Evolutionary conservation across 2,329 filamentous ascomycete genomes (phyloP), one percentile per base, ranked within the genome.

Genomic region (Cryphonectria parasitica): DNA sequence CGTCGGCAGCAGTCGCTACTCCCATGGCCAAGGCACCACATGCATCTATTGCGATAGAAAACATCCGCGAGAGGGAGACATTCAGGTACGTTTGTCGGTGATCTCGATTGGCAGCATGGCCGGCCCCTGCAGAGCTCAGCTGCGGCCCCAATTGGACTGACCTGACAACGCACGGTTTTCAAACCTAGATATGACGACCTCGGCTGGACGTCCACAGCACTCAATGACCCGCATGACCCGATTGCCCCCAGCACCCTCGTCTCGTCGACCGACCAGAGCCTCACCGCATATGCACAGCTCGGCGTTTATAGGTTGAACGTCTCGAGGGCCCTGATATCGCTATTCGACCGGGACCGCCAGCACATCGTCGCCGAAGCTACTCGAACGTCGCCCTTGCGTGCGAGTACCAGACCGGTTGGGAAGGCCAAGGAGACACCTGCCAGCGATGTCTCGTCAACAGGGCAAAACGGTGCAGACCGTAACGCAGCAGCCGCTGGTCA

Each of bases 321-420:
- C 5, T 76, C 79, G 28, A 81, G 85, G 41, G 78, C 80, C 22
- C 74, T 87, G 31, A 80, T 88, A 64, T 88, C 86, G 1, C 77
- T 88, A 25, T 87, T 88, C 71, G 86, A 87, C 72, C 77, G 76
- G 5, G 78, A 79, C 5, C 75, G 80, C 62, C 85, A 88, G 71
- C 82, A 86, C 72, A 77, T 88, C 28, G 77, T 88, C 22, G 85
- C 85, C 67, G 86, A 88, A 72, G 84, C 85, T 7, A 85, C 85
- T 0, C 79, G 79, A 0, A 78, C 77, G 1, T 77, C 82, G 2
- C 81, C 80, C 0, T 74, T 67, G 28, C 56, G 58, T 19, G 52
- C 66, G 34, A 31, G 7, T 22, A 19, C 7, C 43, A 28, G 36
- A 5, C 43, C 41, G 19, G 17, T 56, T n/a, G 19, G 19, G 49